phyloP scores from a whole-genome alignment of 306 rosid genomes.

The Inga leiocalycina region DNA sequence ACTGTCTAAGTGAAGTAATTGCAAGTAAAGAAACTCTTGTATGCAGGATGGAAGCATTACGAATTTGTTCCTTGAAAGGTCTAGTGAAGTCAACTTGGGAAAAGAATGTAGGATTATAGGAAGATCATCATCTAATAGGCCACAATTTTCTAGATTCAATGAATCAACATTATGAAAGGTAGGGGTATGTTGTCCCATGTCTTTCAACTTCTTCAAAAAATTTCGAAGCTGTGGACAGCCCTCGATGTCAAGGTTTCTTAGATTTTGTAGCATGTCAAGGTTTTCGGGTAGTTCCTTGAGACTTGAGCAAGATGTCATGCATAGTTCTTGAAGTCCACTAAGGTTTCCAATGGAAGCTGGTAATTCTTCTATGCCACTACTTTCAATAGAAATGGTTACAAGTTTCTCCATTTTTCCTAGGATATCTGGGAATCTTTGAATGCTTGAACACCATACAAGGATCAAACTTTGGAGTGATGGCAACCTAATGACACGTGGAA shows the following conservation, averaged over 20 bases:
- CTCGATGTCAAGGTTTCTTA: constrained; percentile 44
- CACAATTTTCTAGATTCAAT: constrained; percentile 42
- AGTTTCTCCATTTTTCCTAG: constrained; percentile 45
- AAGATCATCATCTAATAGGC: constrained; percentile 47
- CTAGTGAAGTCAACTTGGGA: constrained; percentile 36
- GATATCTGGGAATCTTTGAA: constrained; percentile 43
- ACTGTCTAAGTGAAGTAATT: constrained; percentile 39
- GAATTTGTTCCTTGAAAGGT: constrained; percentile 41
- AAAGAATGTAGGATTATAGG: constrained; percentile 42
- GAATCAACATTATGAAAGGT: constrained; percentile 34
- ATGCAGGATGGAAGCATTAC: constrained; percentile 37
- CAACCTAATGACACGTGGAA: constrained; percentile 31
- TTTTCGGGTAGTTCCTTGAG: constrained; percentile 43
- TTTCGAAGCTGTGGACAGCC: constrained; percentile 38
- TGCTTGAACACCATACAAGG: constrained; percentile 46
- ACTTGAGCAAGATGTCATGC: constrained; percentile 47
- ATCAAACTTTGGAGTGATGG: constrained; percentile 40
- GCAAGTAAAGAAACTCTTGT: constrained; percentile 26
- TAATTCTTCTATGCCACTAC: constrained; percentile 40
- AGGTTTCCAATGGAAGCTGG: constrained; percentile 50
- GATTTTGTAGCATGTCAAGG: constrained; percentile 40
- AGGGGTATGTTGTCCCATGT: constrained; percentile 13
- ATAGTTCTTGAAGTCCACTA: constrained; percentile 37
- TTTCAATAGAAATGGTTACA: constrained; percentile 37
- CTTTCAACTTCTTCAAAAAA: constrained; percentile 35